phyloP scores from a whole-genome alignment of 2,329 filamentous ascomycete genomes.

The Pseudocercospora fuligena region DNA sequence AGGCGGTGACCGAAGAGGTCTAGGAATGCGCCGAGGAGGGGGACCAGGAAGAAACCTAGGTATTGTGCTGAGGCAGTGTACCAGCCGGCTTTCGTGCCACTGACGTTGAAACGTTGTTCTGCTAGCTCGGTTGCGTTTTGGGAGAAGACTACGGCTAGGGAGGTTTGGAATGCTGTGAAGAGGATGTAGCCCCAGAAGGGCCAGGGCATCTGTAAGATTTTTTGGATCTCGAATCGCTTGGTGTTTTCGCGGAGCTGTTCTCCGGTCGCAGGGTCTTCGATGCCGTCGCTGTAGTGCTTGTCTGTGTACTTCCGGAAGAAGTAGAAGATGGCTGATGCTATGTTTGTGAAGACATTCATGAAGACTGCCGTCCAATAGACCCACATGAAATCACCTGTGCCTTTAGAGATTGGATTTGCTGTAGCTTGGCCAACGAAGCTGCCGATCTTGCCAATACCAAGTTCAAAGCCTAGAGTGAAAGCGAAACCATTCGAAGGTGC shows the following conservation, averaged over 20 bases:
- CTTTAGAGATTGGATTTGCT: constrained; percentile 63
- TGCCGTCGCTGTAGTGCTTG: constrained; percentile 52
- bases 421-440: constrained; percentile 65
- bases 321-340: constrained; percentile 59
- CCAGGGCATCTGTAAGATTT: constrained; percentile 64
- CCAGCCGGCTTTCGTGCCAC: constrained; percentile 62
- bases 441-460: constrained; percentile 65
- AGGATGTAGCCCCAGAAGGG: constrained; percentile 61
- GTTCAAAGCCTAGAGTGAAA: constrained; percentile 64
- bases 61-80: constrained; percentile 64
- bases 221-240: constrained; percentile 60
- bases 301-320: constrained; percentile 60
- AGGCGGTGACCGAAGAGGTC: constrained; percentile 62
- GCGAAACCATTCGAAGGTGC: constrained; percentile 66
- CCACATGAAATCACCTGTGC: constrained; percentile 65
- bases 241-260: constrained; percentile 65
- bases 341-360: constrained; percentile 68
- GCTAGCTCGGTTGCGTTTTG: constrained; percentile 66
- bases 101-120: constrained; percentile 62
- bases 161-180: constrained; percentile 65
- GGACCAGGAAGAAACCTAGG: constrained; percentile 63
- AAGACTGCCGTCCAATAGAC: constrained; percentile 66
- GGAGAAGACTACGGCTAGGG: constrained; percentile 58
- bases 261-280: constrained; percentile 60
- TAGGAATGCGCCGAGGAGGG: constrained; percentile 60